phyloP scores from a whole-genome alignment of 139 green algal genomes.

The Coelastrella sp. region DNA sequence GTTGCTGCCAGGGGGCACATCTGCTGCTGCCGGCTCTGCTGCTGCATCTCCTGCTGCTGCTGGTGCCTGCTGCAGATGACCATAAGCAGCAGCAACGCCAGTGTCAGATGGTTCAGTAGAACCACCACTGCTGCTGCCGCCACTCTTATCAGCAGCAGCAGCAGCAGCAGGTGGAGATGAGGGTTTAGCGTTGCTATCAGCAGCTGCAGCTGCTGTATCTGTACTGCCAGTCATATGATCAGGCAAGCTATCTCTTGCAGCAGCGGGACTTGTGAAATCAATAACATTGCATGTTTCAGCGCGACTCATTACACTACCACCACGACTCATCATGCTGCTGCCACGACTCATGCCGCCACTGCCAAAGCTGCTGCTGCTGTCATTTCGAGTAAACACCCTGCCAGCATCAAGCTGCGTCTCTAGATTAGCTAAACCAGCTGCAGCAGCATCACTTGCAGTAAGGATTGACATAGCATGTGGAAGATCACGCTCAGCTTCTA shows the following conservation, averaged over 20 bases:
- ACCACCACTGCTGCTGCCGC: neutral
- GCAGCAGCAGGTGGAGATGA: neutral
- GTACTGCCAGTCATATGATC: neutral
- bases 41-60: slow-evolving; percentile 11
- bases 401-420: slow-evolving; percentile 22
- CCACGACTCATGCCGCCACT: neutral
- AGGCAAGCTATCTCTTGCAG: neutral
- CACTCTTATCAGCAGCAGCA: slow-evolving; percentile 12
- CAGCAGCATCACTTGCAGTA: slow-evolving; percentile 20
- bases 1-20: neutral
- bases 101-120: neutral
- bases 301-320: neutral
- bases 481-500: slow-evolving; percentile 4
- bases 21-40: slow-evolving; percentile 18
- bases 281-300: neutral
- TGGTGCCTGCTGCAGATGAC: slow-evolving; percentile 18
- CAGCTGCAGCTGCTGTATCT: neutral
- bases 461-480: slow-evolving; percentile 1
- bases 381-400: neutral
- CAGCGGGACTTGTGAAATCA: neutral
- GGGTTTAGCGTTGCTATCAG: too few relatives aligned
- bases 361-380: neutral
- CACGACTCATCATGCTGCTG: neutral
- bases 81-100: slow-evolving; percentile 5
- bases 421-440: slow-evolving; percentile 20